Evolutionary conservation across 2,329 filamentous ascomycete genomes (phyloP).

Genomic region (Metarhizium sp.): DNA sequence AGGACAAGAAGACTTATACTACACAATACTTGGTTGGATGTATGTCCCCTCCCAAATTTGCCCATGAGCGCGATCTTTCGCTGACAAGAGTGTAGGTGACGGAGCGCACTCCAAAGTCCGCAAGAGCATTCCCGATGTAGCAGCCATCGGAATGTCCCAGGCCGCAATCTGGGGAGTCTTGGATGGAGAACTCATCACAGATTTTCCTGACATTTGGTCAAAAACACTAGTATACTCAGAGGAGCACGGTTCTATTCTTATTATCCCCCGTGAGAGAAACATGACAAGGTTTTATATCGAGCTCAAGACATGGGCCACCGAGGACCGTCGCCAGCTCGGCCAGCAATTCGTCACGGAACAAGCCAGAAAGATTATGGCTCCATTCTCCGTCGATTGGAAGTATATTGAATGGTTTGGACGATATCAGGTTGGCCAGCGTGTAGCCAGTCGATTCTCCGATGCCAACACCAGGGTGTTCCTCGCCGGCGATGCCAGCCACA

Average conservation of each 20-base stretch:
- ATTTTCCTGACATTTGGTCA: conserved; percentile 68
- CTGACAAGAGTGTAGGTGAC: conserved; percentile 37
- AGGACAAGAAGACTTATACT: conserved; percentile 40
- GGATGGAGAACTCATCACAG: conserved; percentile 60
- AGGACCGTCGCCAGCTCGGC: conserved; percentile 31
- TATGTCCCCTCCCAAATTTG: conserved; percentile 9
- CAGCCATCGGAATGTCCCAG: conserved; percentile 46
- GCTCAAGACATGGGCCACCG: conserved; percentile 36
- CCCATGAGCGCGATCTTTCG: not conserved
- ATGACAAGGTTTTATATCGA: conserved; percentile 59
- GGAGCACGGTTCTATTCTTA: conserved; percentile 59
- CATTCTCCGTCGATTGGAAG: conserved; percentile 48
- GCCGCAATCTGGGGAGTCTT: conserved; percentile 59
- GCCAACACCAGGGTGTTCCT: conserved; percentile 54
- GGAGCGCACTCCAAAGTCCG: conserved; percentile 64
- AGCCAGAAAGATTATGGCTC: conserved; percentile 50
- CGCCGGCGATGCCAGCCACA: conserved; percentile 62
- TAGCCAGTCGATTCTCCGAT: conserved; percentile 61
- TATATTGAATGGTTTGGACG: conserved; percentile 63
- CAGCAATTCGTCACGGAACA: conserved; percentile 64
- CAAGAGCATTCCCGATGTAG: conserved; percentile 47
- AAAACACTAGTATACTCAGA: conserved; percentile 63
- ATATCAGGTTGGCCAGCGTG: conserved; percentile 61
- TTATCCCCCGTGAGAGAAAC: conserved; percentile 63
- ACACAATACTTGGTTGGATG: conserved; percentile 62